Conservation (phyloP, 495 filamentous ascomycete species). For the Daldinia loculata region DNA sequence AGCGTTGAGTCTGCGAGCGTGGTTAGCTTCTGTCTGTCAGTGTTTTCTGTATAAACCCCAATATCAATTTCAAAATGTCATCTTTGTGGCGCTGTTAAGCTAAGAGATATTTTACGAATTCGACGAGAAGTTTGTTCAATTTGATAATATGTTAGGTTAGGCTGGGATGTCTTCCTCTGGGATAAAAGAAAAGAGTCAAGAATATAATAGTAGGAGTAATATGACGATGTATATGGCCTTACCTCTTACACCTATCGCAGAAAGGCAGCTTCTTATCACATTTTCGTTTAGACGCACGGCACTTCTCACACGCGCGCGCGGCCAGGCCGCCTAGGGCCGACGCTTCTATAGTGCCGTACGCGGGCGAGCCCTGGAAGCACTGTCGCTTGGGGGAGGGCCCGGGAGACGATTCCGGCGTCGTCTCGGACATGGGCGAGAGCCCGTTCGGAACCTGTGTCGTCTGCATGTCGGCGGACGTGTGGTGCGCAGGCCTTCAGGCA, state of each 20-base stretch:
- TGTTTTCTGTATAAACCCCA: background rate
- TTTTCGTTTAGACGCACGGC: slow-evolving; percentile 48
- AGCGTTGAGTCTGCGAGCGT: slow-evolving; percentile 38
- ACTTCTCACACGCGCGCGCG: slow-evolving; percentile 48
- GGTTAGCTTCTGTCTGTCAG: slow-evolving; percentile 21
- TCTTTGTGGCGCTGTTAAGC: background rate
- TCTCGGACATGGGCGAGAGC: slow-evolving; percentile 40
- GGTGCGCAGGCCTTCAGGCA: background rate
- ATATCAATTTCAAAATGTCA: background rate
- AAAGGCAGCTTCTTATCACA: slow-evolving; percentile 49
- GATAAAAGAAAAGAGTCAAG: background rate
- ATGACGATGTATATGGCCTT: background rate
- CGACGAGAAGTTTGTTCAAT: too few species aligned
- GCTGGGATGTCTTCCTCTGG: background rate
- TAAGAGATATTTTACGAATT: background rate
- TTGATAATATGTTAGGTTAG: background rate
- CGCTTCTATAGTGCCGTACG: slow-evolving; percentile 28
- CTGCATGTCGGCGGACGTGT: slow-evolving; percentile 23
- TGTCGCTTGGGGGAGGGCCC: slow-evolving; percentile 36
- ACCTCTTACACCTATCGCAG: slow-evolving; percentile 48
- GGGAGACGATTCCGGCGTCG: slow-evolving; percentile 42
- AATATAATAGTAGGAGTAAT: background rate
- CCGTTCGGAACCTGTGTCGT: slow-evolving; percentile 30
- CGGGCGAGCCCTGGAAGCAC: slow-evolving; percentile 27
- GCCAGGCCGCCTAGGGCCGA: slow-evolving; percentile 28